A percentile compares a stretch with the other conserved stretches of the same genome.
Conservation (phyloP, 2,329 filamentous ascomycete species). For the Trichophyton verrucosum region DNA sequence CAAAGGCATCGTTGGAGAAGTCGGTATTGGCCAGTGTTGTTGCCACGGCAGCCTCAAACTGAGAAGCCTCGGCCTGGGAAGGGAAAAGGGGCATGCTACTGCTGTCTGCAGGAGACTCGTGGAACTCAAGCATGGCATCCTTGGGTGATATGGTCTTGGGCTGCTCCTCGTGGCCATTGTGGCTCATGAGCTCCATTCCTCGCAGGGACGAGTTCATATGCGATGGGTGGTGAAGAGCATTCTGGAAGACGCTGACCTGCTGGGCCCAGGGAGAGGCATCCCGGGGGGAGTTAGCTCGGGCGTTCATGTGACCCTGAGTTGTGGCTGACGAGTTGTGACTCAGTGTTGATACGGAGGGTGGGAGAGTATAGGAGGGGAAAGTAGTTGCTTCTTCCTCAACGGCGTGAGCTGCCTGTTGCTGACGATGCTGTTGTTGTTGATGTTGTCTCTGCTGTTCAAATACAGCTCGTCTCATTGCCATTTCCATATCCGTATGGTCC, state of each 20-base stretch:
- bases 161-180: constrained; percentile 30
- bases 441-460: constrained; percentile 35
- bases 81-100: constrained; percentile 60
- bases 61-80: constrained; percentile 37
- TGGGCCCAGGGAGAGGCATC: constrained; percentile 73
- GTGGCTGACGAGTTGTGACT: constrained; percentile 51
- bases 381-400: constrained; percentile 38
- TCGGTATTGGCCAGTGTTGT: constrained; percentile 19
- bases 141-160: constrained; percentile 87
- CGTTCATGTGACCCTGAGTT: constrained; percentile 54
- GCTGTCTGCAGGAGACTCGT: constrained; percentile 55
- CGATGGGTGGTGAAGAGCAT: constrained; percentile 17
- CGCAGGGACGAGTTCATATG: constrained; percentile 23
- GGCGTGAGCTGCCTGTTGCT: constrained; percentile 26
- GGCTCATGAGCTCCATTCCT: constrained; percentile 17
- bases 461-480: constrained; percentile 48
- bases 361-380: constrained; percentile 39
- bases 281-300: constrained; percentile 49
- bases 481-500: constrained; percentile 39
- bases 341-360: constrained; percentile 47
- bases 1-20: constrained; percentile 22
- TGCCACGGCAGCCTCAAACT: constrained; percentile 8
- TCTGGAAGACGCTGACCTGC: constrained; percentile 28
- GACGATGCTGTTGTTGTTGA: constrained; percentile 22
- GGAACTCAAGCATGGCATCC: constrained; percentile 77